These are phyloP conservation scores for Lyophyllum semitale DNA, from an alignment of 768 basidiomycete species.

Conservation along the genomic window DNA sequence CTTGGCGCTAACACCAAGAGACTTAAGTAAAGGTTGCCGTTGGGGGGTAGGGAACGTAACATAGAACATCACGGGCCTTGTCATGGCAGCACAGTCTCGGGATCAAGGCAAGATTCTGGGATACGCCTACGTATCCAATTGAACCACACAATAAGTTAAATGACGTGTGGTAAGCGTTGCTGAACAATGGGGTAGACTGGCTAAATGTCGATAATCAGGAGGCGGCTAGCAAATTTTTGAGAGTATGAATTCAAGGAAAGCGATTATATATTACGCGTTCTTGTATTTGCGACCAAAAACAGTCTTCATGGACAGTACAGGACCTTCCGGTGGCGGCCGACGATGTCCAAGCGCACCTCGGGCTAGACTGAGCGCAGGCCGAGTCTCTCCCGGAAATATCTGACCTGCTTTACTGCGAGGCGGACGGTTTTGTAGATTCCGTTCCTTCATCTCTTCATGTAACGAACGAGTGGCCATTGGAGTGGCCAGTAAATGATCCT, in stretches of 20 bases:
- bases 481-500: slow-evolving; percentile 72
- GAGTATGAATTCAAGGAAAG: slow-evolving; percentile 6
- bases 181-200: slow-evolving; percentile 49
- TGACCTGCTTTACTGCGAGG: slow-evolving; percentile 53
- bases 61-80: slow-evolving; percentile 38
- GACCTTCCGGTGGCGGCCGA: slow-evolving; percentile 22
- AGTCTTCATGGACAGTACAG: slow-evolving; percentile 27
- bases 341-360: slow-evolving; percentile 49
- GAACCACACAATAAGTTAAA: slow-evolving; percentile 39
- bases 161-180: slow-evolving; percentile 44
- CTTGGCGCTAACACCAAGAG: slow-evolving; percentile 45
- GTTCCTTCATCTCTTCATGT: slow-evolving; percentile 45
- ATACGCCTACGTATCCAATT: slow-evolving; percentile 52
- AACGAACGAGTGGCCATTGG: slow-evolving; percentile 54
- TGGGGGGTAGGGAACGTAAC: slow-evolving; percentile 49
- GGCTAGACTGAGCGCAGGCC: slow-evolving; percentile 54
- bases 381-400: slow-evolving; percentile 57
- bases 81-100: slow-evolving; percentile 47
- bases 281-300: slow-evolving; percentile 35
- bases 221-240: slow-evolving; percentile 37
- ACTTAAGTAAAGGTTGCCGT: slow-evolving; percentile 40
- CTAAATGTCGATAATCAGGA: slow-evolving; percentile 54
- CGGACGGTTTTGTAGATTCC: slow-evolving; percentile 26
- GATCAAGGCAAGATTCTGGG: slow-evolving; percentile 53
- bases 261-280: slow-evolving; percentile 13